These are phyloP conservation scores for Grammothele lineata DNA, from an alignment of 768 basidiomycete genomes.

Conservation along the genomic window DNA sequence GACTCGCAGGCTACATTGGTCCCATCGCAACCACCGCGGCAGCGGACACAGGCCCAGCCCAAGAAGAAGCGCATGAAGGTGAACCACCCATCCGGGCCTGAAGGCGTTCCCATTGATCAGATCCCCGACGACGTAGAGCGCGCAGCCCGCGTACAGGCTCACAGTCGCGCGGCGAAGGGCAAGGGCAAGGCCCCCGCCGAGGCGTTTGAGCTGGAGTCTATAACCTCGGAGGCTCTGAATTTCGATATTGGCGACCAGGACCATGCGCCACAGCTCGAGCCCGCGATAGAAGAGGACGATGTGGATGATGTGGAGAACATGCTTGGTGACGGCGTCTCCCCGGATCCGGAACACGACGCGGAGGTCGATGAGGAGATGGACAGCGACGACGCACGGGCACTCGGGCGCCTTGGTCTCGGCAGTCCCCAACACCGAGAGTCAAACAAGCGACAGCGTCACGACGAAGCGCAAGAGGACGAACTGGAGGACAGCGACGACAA, in stretches of 20 bases:
- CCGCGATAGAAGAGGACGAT: not conserved
- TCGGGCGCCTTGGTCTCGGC: not conserved
- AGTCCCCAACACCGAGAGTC: not conserved
- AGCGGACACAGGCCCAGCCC: not conserved
- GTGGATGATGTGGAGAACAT: not conserved
- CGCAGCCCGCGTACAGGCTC: not conserved
- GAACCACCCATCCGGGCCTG: not conserved
- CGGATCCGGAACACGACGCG: not conserved
- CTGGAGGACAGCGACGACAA: too few species aligned
- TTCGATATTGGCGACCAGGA: not conserved
- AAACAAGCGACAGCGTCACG: too few species aligned
- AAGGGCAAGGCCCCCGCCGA: not conserved
- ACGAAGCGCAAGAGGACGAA: too few species aligned
- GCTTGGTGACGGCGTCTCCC: not conserved
- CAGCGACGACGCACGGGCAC: constrained; percentile 16
- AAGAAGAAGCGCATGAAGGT: not conserved
- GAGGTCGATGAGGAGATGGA: constrained; percentile 9
- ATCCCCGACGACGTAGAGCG: not conserved
- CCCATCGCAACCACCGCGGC: not conserved
- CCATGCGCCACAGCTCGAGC: not conserved
- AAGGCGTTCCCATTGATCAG: not conserved
- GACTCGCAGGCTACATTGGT: constrained; percentile 16
- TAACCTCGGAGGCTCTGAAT: too few species aligned
- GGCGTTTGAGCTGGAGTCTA: not conserved
- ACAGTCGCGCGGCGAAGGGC: not conserved